phyloP scores from a whole-genome alignment of 2,329 filamentous ascomycete genomes.

The Hypoxylon sp. region DNA sequence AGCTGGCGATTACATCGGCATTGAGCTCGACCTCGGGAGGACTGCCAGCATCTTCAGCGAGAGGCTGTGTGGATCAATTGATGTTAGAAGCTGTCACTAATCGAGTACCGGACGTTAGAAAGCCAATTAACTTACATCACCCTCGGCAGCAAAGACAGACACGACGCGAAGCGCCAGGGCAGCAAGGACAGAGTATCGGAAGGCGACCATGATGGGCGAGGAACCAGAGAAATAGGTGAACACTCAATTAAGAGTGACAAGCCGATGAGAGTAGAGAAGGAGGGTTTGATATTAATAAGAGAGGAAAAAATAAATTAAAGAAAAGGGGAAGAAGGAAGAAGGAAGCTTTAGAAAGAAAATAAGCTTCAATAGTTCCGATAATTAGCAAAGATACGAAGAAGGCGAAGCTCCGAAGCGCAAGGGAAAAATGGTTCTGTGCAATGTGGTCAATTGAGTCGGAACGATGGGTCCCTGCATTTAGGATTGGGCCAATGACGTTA shows the following conservation, averaged over 20 bases:
- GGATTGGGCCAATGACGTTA: constrained; percentile 30
- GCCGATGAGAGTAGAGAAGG: no score
- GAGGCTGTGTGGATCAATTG: constrained; percentile 26
- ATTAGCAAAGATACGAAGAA: constrained; percentile 9
- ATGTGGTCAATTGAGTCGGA: constrained; percentile 38
- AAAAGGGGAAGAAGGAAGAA: constrained; percentile 18
- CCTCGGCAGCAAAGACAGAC: constrained; percentile 46
- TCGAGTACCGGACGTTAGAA: neutral
- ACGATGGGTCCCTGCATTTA: constrained; percentile 14
- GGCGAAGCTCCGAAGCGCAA: constrained; percentile 15
- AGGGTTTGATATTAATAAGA: constrained; percentile 2
- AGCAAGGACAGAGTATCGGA: constrained; percentile 48
- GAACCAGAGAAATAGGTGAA: neutral
- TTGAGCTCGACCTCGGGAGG: constrained; percentile 59
- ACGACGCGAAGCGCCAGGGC: constrained; percentile 46
- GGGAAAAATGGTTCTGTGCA: constrained; percentile 37
- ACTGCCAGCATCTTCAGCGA: constrained; percentile 40
- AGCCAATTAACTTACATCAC: constrained; percentile 41
- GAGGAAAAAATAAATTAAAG: neutral
- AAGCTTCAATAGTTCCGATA: constrained; percentile 20
- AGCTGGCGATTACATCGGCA: constrained; percentile 70
- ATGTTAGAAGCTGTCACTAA: neutral
- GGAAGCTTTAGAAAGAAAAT: constrained; percentile 7
- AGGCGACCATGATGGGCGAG: constrained; percentile 45
- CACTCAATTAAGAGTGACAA: constrained; percentile 5